These are phyloP conservation scores for Clavispora santaluciae DNA, from an alignment of 805 yeast species.

Conservation along the genomic window DNA sequence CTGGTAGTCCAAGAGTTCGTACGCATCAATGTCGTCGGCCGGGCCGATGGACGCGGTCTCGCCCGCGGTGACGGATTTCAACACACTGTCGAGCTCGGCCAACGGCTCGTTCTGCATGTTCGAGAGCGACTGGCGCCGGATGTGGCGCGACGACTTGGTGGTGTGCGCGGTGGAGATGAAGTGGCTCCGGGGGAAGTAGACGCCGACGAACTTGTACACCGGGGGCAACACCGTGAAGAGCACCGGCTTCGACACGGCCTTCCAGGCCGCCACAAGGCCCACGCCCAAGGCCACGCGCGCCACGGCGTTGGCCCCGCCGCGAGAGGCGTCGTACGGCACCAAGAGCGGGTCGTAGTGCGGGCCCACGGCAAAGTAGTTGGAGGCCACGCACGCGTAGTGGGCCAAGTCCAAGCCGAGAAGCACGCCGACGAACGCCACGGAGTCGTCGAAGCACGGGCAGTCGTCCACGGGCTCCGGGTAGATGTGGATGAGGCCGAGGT, in stretches of 20 bases:
- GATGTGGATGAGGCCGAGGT: conserved; percentile 50
- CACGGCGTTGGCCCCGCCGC: conserved; percentile 35
- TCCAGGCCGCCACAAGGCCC: conserved; percentile 63
- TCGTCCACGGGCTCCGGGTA: conserved; percentile 87
- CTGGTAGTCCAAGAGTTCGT: conserved; percentile 36
- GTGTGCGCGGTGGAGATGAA: conserved; percentile 37
- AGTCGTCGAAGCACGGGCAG: conserved; percentile 95
- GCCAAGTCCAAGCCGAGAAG: conserved; percentile 69
- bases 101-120: conserved; percentile 26
- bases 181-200: conserved; percentile 36
- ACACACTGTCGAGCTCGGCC: conserved; percentile 22
- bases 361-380: conserved; percentile 23
- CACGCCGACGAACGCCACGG: conserved; percentile 90
- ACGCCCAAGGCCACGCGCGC: conserved; percentile 62
- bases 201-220: conserved; percentile 41
- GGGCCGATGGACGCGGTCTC: conserved; percentile 23
- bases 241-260: conserved; percentile 63
- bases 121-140: conserved; percentile 36
- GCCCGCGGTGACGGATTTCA: conserved; percentile 16
- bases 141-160: conserved; percentile 25
- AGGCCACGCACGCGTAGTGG: conserved; percentile 43
- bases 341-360: conserved; percentile 25
- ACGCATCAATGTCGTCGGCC: conserved; percentile 36
- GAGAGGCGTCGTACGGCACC: conserved; percentile 37
- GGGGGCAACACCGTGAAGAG: conserved; percentile 57